Conservation (phyloP, 768 basidiomycete species). For the Pleurotus sapidus region DNA sequence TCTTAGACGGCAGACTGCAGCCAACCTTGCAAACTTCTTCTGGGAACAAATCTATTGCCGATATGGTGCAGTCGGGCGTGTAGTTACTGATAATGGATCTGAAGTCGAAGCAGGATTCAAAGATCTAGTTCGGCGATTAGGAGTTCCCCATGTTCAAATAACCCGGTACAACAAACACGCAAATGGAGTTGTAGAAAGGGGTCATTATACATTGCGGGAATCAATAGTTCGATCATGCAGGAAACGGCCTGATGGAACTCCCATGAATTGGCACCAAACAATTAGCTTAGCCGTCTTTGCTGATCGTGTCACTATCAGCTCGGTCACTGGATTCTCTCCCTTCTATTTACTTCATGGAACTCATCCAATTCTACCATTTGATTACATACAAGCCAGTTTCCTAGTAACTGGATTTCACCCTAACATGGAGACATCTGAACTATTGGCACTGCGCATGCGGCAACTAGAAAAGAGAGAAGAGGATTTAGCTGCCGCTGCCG, state of each 20-base stretch:
- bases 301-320: constrained; percentile 16
- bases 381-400: constrained; percentile 28
- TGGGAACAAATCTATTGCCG: constrained; percentile 29
- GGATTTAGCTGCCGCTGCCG: constrained; percentile 16
- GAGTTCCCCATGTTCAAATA: constrained; percentile 23
- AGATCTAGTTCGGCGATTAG: background rate
- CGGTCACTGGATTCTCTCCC: constrained; percentile 16
- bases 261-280: background rate
- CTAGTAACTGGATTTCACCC: constrained; percentile 16
- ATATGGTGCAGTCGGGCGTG: constrained; percentile 23
- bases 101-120: constrained; percentile 19
- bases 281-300: constrained; percentile 10
- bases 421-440: constrained; percentile 12
- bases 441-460: constrained; percentile 19
- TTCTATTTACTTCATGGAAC: constrained; percentile 23
- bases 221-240: constrained; percentile 16
- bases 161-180: constrained; percentile 31
- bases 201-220: constrained; percentile 28
- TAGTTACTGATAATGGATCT: constrained; percentile 28
- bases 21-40: constrained; percentile 23
- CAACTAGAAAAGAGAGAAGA: constrained; percentile 20
- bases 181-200: constrained; percentile 33
- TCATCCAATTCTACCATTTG: constrained; percentile 27
- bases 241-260: background rate
- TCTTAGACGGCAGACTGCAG: constrained; percentile 10